Base-by-base conservation (phyloP, 371 early-diverging fungal genomes). In the Dinochytrium kinnereticum region DNA sequence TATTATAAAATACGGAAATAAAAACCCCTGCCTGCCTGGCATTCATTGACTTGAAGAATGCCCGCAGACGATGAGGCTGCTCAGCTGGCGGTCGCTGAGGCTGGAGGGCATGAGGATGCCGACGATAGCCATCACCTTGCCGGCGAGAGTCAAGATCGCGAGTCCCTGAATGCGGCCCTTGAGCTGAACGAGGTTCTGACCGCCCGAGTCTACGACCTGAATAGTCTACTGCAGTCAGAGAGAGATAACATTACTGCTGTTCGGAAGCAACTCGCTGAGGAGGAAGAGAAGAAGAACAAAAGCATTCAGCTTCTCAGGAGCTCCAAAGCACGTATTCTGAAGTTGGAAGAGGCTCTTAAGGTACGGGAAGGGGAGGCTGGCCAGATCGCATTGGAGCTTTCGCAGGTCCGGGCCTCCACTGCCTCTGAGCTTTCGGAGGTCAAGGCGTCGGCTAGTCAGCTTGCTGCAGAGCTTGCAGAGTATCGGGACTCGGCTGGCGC, bases 211-310 rank as follows among this genome's bases (percentile, higher is more conserved):
- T 33, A 33, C 15, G 59, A 57, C 24, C 55, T 67, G 3, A 59
- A 71, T n/a, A 33, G 68, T 17, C 64, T 64, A 26, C 34, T 75
- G 24, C n/a, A n/a, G n/a, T n/a, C n/a, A n/a, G n/a, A n/a, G n/a
- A n/a, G n/a, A n/a, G n/a, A n/a, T n/a, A n/a, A n/a, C n/a, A n/a
- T n/a, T n/a, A 64, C 33, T 13, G 39, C 51, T 2, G 24, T 71
- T 24, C 70, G 70, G 26, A 59, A 71, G 59, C 77, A 79, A 61
- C 73, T 82, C 1, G 38, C 70, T 1, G 80, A 84, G 51, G 83
- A 82, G 69, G 85, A 85, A 66, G 87, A 87, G 66, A 87, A 85
- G 79, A 87, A 87, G 71, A 75, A 70, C 66, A 87, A 85, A 74
- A 77, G 78, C 10, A 83, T 87, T 30, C 84, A 84, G 70, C 76